Conservation (phyloP, 192 early-diverging fungal genomes). For the Umbelopsis vinacea region DNA sequence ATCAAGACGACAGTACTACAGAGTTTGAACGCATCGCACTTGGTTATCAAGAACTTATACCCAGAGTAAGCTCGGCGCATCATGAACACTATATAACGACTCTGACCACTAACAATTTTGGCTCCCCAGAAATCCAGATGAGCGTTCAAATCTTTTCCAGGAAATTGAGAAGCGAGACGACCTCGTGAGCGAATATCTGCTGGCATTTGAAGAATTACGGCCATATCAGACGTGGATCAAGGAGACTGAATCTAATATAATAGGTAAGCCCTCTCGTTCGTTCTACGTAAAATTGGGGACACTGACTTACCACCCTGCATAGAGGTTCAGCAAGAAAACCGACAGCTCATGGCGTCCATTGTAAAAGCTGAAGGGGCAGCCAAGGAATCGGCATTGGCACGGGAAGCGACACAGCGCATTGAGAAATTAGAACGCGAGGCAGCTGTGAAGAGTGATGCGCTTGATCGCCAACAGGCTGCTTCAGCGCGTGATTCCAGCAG, state of each 20-base stretch:
- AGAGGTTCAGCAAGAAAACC: slow-evolving; percentile 30
- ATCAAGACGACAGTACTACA: background rate
- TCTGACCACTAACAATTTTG: background rate
- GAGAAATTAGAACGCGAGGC: slow-evolving; percentile 9
- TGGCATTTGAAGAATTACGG: slow-evolving; percentile 14
- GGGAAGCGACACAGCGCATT: slow-evolving; percentile 8
- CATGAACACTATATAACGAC: no score
- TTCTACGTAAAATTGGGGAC: background rate
- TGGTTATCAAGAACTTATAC: slow-evolving; percentile 9
- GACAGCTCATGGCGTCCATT: slow-evolving; percentile 30
- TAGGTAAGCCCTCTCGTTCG: background rate
- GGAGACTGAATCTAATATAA: slow-evolving; percentile 5
- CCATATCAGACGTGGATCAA: slow-evolving; percentile 10
- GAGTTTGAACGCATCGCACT: background rate
- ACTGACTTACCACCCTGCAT: background rate
- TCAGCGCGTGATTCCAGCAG: slow-evolving; percentile 5
- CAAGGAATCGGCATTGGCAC: slow-evolving; percentile 9
- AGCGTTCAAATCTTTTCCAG: background rate
- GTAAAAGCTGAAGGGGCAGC: slow-evolving; percentile 6
- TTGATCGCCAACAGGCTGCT: slow-evolving; percentile 12
- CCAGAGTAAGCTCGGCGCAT: background rate
- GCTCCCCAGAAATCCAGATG: background rate
- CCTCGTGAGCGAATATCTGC: slow-evolving; percentile 24
- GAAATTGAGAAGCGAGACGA: slow-evolving; percentile 28
- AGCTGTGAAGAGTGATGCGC: slow-evolving; percentile 4